phyloP scores from a whole-genome alignment of 345 rosid genomes.

The Eucalyptus tenuipes region DNA sequence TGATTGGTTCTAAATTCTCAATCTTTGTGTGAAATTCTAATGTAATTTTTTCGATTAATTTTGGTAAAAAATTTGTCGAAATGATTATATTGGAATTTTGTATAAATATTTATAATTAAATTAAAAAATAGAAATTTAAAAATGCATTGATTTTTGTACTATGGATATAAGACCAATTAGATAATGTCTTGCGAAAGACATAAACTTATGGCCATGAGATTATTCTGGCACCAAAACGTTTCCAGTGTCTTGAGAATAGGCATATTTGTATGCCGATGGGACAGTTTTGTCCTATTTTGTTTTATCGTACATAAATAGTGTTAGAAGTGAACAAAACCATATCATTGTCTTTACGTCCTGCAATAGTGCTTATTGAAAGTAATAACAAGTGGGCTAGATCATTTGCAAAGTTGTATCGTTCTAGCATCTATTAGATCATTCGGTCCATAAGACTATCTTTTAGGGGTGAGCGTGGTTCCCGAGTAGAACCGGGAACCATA shows the following conservation, averaged over 20 bases:
- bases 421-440: not conserved
- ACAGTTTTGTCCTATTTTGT: not conserved
- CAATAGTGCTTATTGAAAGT: not conserved
- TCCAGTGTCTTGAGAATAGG: not conserved
- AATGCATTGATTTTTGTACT: not conserved
- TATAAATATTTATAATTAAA: not conserved
- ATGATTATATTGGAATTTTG: not conserved
- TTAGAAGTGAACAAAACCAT: not conserved
- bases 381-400: not conserved
- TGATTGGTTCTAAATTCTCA: not conserved
- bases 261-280: not conserved
- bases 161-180: not conserved
- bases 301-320: not conserved
- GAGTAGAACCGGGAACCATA: no score
- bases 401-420: not conserved
- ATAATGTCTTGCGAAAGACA: not conserved
- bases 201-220: not conserved
- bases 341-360: not conserved
- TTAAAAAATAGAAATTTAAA: rapidly evolving
- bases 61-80: not conserved
- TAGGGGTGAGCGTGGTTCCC: no score
- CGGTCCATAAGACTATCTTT: not conserved
- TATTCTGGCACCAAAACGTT: not conserved
- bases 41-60: not conserved
- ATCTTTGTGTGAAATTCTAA: not conserved